These are phyloP conservation scores for Friedmanniomyces simplex DNA, from an alignment of 495 filamentous ascomycete genomes.

Conservation along the genomic window DNA sequence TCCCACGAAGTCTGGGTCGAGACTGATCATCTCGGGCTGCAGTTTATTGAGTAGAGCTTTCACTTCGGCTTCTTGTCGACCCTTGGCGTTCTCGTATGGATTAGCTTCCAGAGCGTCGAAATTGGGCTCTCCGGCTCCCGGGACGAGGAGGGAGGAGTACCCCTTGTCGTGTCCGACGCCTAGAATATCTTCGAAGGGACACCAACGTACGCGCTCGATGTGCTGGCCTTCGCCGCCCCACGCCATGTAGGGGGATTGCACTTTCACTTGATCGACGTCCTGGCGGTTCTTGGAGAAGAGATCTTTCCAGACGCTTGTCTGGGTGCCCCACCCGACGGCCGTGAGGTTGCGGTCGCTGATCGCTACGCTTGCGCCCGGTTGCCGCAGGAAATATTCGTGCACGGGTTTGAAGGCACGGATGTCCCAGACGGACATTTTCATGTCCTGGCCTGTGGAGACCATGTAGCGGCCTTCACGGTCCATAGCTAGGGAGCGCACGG, in stretches of 20 bases:
- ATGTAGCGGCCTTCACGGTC: slow-evolving; percentile 91
- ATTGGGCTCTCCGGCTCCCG: slow-evolving; percentile 91
- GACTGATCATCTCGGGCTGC: slow-evolving; percentile 90
- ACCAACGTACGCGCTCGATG: slow-evolving; percentile 78
- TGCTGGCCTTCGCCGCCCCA: slow-evolving; percentile 80
- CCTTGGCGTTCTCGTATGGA: slow-evolving; percentile 90
- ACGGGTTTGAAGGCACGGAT: slow-evolving; percentile 89
- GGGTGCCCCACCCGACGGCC: slow-evolving; percentile 86
- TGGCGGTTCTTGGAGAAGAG: slow-evolving; percentile 58
- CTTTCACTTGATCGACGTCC: slow-evolving; percentile 54
- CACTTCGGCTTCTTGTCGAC: slow-evolving; percentile 89
- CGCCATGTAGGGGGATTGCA: slow-evolving; percentile 81
- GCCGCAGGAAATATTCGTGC: slow-evolving; percentile 76
- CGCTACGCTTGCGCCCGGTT: slow-evolving; percentile 71
- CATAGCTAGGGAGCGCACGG: slow-evolving; percentile 76
- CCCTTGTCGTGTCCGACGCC: slow-evolving; percentile 76
- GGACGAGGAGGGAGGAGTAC: slow-evolving; percentile 80
- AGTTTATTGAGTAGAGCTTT: slow-evolving; percentile 82
- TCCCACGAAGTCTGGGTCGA: slow-evolving; percentile 84
- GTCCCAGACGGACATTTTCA: slow-evolving; percentile 91
- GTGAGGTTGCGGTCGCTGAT: slow-evolving; percentile 83
- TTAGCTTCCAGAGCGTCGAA: slow-evolving; percentile 89
- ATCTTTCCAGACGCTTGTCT: slow-evolving; percentile 79
- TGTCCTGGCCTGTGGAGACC: slow-evolving; percentile 85
- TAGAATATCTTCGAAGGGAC: slow-evolving; percentile 87